Percentiles rank a stretch among this genome's conserved stretches.
Conservation (phyloP, 129 eudicot genomes). For the Oenanthe sinensis region DNA sequence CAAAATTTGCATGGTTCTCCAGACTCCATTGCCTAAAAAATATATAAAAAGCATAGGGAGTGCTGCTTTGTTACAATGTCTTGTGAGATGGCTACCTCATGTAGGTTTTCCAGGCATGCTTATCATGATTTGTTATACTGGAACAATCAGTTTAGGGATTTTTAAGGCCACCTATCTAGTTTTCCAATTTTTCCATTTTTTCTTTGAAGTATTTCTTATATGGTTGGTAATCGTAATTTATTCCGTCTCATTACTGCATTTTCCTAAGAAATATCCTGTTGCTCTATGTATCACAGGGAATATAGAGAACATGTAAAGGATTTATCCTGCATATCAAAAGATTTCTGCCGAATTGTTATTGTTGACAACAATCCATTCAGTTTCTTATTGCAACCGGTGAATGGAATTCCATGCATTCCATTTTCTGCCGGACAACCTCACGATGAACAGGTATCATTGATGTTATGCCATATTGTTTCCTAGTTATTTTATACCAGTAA, state of each 20-base stretch:
- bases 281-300: conserved; percentile 44
- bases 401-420: conserved; percentile 95
- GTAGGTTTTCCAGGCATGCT: neutral
- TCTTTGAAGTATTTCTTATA: neutral
- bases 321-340: conserved; percentile 66
- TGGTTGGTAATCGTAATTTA: neutral
- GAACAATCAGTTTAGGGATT: neutral
- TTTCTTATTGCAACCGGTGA: conserved; percentile 88
- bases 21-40: neutral
- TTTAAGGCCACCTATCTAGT: neutral
- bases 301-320: conserved; percentile 97
- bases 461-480: neutral
- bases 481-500: neutral
- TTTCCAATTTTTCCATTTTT: neutral
- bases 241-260: neutral
- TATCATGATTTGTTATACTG: neutral
- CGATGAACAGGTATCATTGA: conserved; percentile 63
- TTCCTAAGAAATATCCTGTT: neutral
- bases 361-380: conserved; percentile 99
- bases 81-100: neutral
- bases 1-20: neutral
- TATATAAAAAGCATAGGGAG: neutral
- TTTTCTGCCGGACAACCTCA: conserved; percentile 97
- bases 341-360: conserved; percentile 61
- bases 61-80: neutral